Base-by-base conservation (phyloP, 495 filamentous ascomycete species). In the Paragyromitra xinjiangensis region DNA sequence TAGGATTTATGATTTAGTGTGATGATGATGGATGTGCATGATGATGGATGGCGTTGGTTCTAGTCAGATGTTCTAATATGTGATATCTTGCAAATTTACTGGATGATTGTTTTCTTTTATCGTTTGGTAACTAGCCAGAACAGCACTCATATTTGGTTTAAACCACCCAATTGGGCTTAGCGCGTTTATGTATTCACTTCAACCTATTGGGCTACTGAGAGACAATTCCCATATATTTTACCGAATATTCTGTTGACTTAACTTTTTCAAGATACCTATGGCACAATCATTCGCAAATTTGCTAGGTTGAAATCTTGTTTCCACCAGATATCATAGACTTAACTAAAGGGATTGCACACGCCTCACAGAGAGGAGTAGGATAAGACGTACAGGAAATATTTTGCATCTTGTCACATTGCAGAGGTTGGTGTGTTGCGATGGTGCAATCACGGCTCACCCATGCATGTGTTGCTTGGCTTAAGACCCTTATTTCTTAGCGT, bases 1-100 rank as follows among this genome's bases (percentile, higher is more conserved):
- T 80, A 80, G 37, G 44, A 16, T 45, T 5, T 64, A 42, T 53
- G 8, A 37, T 61, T 53, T 50, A 9, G 11, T 59, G 45, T 75
- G 22, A 62, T 24, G 50, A 34, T 48, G 44, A 42, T 61, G 34
- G 64, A 37, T 45, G 63, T 61, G 39, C 14, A 56, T 44, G 51
- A 59, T 68, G 62, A 73, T 45, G 50, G 67, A 37, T 69, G 64
- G 71, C 64, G 39, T 69, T 74, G 26, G 64, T 69, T 69, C 71
- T 61, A 68, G 63, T 64, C 69, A 50, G 51, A 59, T 50, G n/a
- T 50, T 50, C 56, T 76, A 64, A 70, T 71, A 73, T 55, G 64
- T 53, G 42, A 62, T 74, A 69, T 68, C 64, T 62, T 74, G 34
- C 55, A 59, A 42, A 51, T 64, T 50, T 58, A 19, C 19, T n/a